Conservation (phyloP, 2,329 filamentous ascomycete genomes). For the Fusarium tricinctum region DNA sequence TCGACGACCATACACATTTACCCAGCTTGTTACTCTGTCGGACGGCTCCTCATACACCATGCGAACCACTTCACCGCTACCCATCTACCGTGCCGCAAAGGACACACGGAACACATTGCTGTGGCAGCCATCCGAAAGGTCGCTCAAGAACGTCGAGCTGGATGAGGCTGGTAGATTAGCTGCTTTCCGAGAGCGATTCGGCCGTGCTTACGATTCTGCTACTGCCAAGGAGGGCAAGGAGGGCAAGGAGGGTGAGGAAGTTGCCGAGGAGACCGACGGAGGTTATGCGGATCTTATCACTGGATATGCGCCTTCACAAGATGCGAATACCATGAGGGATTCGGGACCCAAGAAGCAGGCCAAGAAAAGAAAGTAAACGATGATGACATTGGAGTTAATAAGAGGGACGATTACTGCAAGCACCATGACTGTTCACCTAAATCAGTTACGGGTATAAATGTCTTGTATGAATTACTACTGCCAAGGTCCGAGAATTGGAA, state of each 20-base stretch:
- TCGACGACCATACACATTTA: conserved; percentile 95
- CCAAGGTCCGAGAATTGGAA: conserved; percentile 26
- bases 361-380: conserved; percentile 63
- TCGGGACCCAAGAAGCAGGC: conserved; percentile 59
- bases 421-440: not conserved
- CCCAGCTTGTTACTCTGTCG: conserved; percentile 92
- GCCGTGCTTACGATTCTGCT: conserved; percentile 81
- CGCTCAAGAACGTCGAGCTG: conserved; percentile 88
- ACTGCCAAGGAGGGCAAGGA: conserved; percentile 52
- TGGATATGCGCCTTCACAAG: conserved; percentile 60
- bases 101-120: conserved; percentile 90
- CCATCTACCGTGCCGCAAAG: conserved; percentile 74
- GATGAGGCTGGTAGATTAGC: conserved; percentile 93
- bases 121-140: conserved; percentile 89
- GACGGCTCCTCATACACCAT: conserved; percentile 89
- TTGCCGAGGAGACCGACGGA: conserved; percentile 47
- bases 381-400: conserved; percentile 8
- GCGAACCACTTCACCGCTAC: conserved; percentile 79
- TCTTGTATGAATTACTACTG: conserved; percentile 43
- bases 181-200: conserved; percentile 88
- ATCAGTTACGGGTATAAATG: conserved; percentile 25
- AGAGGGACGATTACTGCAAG: conserved; percentile 3
- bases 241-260: conserved; percentile 48
- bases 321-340: conserved; percentile 54
- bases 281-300: conserved; percentile 63